Base-by-base conservation (phyloP, 2,329 filamentous ascomycete genomes). In the Thermothelomyces thermophilus region DNA sequence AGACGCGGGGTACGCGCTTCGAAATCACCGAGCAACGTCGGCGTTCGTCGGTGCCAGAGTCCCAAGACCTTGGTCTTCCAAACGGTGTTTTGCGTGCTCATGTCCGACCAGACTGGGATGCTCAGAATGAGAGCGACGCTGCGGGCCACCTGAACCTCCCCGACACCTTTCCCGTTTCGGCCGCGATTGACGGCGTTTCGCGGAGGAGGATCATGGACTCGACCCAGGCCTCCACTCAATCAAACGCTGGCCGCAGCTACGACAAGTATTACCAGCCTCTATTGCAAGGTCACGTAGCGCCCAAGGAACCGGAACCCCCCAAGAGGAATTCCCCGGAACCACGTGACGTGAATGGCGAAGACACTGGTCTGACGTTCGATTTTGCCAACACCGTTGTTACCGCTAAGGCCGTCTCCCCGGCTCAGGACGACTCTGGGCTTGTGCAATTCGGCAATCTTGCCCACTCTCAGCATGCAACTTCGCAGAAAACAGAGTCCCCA, bases 201-300 rank as follows among this genome's bases (percentile, higher is more conserved):
- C 41, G 46, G 53, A 46, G 30, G 56, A 73, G 65, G 45, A 75
- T n/a, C n/a, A n/a, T 71, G 66, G 68, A 74, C 28, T 65, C 63
- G n/a, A 76, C 74, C 10, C 72, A 74, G 49, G 77, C 76, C 9
- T 73, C 74, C 1, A 82, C 78, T 1, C 78, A 82, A 62, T 67
- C 71, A 51, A 82, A 82, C 56, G 71, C 74, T 39, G 76, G 70
- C 41, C 73, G 77, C 33, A 78, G 79, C 63, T 82, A 82, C 56
- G 72, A 73, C 7, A 65, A 70, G 56, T 68, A 74, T 63, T 53
- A 66, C 56, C 51, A 41, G 13, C 26, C 51, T 1, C 17, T 47
- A 9, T 53, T 55, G 45, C 54, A 53, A 2, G 46, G 48, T 46
- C 39, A 48, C 35, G 45, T 51, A 20, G 50, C 49, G 24, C 42